phyloP scores from a whole-genome alignment of 768 basidiomycete genomes.

The Boletus sensibilis region DNA sequence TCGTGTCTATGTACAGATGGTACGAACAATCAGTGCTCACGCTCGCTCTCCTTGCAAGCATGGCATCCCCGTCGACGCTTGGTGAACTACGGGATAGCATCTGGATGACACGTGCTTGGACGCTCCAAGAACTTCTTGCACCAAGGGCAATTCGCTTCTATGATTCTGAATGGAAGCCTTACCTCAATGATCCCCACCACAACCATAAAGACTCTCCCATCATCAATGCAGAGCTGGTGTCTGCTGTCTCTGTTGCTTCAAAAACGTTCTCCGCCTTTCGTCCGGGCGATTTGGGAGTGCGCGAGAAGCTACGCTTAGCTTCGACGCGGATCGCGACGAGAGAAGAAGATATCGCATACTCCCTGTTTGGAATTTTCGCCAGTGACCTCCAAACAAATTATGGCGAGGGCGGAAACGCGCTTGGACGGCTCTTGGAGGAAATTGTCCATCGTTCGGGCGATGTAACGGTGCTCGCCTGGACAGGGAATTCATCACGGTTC shows the following conservation, averaged over 20 bases:
- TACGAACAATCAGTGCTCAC: constrained; percentile 1
- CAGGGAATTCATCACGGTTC: not conserved
- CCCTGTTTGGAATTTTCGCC: constrained; percentile 3
- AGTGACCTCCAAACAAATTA: constrained; percentile 4
- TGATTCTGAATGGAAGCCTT: constrained; percentile 3
- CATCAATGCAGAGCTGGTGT: not conserved
- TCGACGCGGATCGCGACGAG: not conserved
- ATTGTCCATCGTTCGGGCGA: constrained; percentile 5
- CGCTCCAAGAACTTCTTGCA: constrained; percentile 7
- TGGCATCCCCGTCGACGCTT: not conserved
- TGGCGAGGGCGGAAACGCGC: not conserved
- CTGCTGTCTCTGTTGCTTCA: not conserved
- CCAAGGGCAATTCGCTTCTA: constrained; percentile 10
- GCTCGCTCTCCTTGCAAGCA: not conserved
- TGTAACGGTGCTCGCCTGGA: constrained; percentile 6
- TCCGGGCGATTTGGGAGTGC: not conserved
- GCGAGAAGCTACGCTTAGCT: constrained; percentile 3
- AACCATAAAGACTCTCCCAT: constrained; percentile 1
- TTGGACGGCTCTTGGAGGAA: constrained; percentile 7
- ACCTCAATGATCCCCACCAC: not conserved
- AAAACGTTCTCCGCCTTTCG: not conserved
- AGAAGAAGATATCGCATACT: constrained; percentile 1
- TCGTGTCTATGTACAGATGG: constrained; percentile 9
- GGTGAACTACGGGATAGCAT: not conserved
- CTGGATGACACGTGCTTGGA: constrained; percentile 8